Percentiles rank a stretch among this genome's conserved stretches.
Evolutionary conservation across 2,329 filamentous ascomycete genomes (phyloP).

Genomic region (Talaromyces atroroseus): DNA sequence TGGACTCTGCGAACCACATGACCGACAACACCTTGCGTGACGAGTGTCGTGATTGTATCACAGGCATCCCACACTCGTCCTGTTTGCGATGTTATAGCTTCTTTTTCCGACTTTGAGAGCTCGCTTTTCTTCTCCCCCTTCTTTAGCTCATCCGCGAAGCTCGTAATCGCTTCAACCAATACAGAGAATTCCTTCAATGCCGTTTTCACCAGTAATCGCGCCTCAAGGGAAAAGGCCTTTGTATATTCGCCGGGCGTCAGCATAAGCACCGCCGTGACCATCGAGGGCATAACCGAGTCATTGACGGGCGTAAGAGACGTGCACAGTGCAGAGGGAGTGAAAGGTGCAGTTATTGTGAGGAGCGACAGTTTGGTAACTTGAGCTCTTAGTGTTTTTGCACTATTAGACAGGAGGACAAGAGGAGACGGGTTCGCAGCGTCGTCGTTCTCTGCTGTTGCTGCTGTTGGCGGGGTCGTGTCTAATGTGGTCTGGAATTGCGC

Average conservation of each 20-base stretch:
- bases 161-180: constrained; percentile 56
- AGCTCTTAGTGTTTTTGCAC: constrained; percentile 67
- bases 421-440: constrained; percentile 23
- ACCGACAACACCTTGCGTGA: constrained; percentile 62
- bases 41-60: constrained; percentile 63
- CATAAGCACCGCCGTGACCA: constrained; percentile 65
- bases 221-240: constrained; percentile 56
- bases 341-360: constrained; percentile 78
- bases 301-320: constrained; percentile 69
- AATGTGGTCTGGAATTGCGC: constrained; percentile 37
- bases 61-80: constrained; percentile 80
- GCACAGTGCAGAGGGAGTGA: constrained; percentile 69
- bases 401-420: constrained; percentile 66
- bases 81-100: constrained; percentile 60
- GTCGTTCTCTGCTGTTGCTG: neutral
- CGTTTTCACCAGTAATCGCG: constrained; percentile 54
- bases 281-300: constrained; percentile 64
- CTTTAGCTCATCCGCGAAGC: constrained; percentile 40
- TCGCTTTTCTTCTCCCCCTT: constrained; percentile 23
- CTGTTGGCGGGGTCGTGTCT: constrained; percentile 19
- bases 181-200: constrained; percentile 59
- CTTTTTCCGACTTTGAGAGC: constrained; percentile 32
- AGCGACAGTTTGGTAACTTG: constrained; percentile 85
- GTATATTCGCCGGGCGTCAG: constrained; percentile 61
- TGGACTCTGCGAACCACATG: constrained; percentile 67